Evolutionary conservation across 148 eudicot species (phyloP).

Genomic region (Amaranthus palmeri): DNA sequence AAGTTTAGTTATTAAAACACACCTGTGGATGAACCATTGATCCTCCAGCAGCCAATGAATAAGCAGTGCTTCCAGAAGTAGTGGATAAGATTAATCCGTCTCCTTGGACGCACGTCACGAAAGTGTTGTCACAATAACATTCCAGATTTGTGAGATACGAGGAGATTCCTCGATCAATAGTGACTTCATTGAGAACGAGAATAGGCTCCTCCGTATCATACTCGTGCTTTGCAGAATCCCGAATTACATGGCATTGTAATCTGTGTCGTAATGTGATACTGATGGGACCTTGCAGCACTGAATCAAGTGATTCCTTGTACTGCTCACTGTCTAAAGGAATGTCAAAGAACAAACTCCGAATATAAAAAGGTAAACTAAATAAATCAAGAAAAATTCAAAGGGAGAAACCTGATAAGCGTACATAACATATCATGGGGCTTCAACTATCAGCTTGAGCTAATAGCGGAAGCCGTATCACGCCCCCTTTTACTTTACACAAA

Average conservation of each 20-base stretch:
- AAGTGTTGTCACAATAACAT: constrained; percentile 84
- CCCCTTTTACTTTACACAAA: too few species aligned
- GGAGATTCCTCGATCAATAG: constrained; percentile 92
- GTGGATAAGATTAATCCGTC: constrained; percentile 92
- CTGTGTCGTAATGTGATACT: constrained; percentile 88
- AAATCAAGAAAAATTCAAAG: not conserved
- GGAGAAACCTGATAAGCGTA: not conserved
- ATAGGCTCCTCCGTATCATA: constrained; percentile 72
- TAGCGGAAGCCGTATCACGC: too few species aligned
- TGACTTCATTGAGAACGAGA: constrained; percentile 87
- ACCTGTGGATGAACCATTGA: constrained; percentile 99
- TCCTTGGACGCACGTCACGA: constrained; percentile 94
- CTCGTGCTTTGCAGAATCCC: constrained; percentile 69
- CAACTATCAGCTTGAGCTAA: too few species aligned
- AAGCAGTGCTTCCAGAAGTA: constrained; percentile 96
- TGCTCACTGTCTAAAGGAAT: constrained; percentile 64
- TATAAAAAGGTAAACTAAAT: not conserved
- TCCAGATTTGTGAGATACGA: constrained; percentile 89
- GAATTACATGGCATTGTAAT: constrained; percentile 72
- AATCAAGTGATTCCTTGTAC: constrained; percentile 66
- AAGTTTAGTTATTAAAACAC: constrained; percentile 14
- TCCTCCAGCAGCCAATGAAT: constrained; percentile 97
- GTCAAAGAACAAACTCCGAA: constrained; percentile 43
- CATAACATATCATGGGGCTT: not conserved
- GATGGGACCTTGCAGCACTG: constrained; percentile 71